Percentiles rank a stretch among this genome's conserved stretches.
Evolutionary conservation across 176 grass and related monocot species (phyloP).

Genomic region (Dendrocalamus sinicus): DNA sequence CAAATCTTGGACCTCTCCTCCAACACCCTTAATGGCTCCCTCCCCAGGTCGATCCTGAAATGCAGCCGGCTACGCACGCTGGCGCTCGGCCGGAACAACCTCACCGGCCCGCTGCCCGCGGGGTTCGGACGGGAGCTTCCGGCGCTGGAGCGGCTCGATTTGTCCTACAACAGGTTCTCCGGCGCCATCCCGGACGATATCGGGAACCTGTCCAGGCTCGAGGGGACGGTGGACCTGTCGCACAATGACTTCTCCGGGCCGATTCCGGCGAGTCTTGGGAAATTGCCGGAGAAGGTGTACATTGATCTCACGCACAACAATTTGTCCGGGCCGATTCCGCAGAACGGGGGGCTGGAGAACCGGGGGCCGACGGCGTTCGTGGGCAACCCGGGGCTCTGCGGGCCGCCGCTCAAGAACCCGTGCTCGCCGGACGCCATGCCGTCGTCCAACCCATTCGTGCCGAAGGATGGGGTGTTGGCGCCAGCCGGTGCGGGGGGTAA

Average conservation of each 20-base stretch:
- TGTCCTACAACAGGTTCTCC: constrained; percentile 74
- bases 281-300: constrained; percentile 88
- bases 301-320: constrained; percentile 95
- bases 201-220: constrained; percentile 72
- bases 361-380: constrained; percentile 76
- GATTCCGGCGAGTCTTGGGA: constrained; percentile 74
- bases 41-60: constrained; percentile 62
- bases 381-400: constrained; percentile 78
- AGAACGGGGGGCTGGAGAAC: constrained; percentile 75
- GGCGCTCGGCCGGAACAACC: constrained; percentile 64
- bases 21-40: constrained; percentile 69
- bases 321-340: constrained; percentile 80
- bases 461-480: constrained; percentile 42
- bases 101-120: constrained; percentile 55
- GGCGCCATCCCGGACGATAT: constrained; percentile 68
- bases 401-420: constrained; percentile 72
- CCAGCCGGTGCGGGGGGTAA: background rate
- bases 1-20: constrained; percentile 86
- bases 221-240: constrained; percentile 82
- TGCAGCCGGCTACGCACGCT: constrained; percentile 78
- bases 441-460: constrained; percentile 54
- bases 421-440: constrained; percentile 55
- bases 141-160: constrained; percentile 73
- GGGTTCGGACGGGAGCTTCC: constrained; percentile 52
- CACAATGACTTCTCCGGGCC: constrained; percentile 81